Percentiles rank a stretch among this genome's conserved stretches.
Evolutionary conservation across 2,329 filamentous ascomycete genomes (phyloP).

Genomic region (Sclerotinia minor): DNA sequence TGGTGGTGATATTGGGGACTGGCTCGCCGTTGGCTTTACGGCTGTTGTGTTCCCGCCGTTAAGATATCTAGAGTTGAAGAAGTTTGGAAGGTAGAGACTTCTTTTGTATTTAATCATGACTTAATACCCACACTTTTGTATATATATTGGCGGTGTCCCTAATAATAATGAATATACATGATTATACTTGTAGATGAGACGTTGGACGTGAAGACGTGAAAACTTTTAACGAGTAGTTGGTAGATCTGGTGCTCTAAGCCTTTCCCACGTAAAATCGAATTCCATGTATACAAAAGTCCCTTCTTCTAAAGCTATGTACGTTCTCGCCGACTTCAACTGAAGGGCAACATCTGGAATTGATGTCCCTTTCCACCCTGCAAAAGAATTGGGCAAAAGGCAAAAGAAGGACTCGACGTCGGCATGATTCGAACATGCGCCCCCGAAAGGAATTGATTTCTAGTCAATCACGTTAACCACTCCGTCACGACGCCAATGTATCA

Average conservation of each 20-base stretch:
- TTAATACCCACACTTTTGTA: constrained; percentile 3
- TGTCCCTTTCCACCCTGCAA: background rate
- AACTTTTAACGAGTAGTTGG: background rate
- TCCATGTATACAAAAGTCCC: background rate
- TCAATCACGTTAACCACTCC: constrained; percentile 15
- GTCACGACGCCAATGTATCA: background rate
- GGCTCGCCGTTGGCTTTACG: constrained; percentile 53
- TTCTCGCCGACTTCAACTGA: background rate
- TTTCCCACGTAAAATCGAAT: background rate
- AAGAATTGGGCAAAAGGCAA: background rate
- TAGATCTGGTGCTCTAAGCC: background rate
- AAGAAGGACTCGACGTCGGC: background rate
- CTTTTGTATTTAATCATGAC: background rate
- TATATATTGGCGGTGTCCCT: background rate
- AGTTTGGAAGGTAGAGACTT: constrained; percentile 43
- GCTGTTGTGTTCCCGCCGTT: constrained; percentile 49
- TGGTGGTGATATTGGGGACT: constrained; percentile 54
- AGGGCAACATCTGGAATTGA: background rate
- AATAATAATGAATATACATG: background rate
- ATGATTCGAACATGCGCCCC: constrained; percentile 14
- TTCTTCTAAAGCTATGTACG: background rate
- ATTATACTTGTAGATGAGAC: background rate
- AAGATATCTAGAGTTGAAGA: constrained; percentile 51
- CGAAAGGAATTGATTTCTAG: constrained; percentile 16
- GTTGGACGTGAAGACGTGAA: background rate